These are phyloP conservation scores for Urochloa ruziziensis DNA, from an alignment of 176 grass and related monocot genomes.

Conservation along the genomic window DNA sequence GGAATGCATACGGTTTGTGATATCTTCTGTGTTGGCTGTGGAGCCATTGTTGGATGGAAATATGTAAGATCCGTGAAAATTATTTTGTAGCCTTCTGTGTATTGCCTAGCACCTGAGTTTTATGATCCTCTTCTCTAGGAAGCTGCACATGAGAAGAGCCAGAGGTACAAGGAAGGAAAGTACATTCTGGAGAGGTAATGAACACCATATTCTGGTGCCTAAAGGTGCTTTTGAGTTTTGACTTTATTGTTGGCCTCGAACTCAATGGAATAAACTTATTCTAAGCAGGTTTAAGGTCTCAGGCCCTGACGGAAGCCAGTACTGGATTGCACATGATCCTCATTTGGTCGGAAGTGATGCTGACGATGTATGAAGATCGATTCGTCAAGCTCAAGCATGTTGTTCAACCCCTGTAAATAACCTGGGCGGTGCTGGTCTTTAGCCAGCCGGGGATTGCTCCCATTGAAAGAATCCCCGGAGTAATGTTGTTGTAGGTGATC, in stretches of 20 bases:
- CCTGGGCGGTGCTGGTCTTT: constrained; percentile 17
- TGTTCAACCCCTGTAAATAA: constrained; percentile 40
- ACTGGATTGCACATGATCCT: constrained; percentile 55
- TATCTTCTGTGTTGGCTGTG: constrained; percentile 98
- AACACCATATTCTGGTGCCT: background rate
- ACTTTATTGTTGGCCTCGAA: background rate
- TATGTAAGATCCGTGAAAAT: constrained; percentile 67
- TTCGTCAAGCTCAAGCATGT: background rate
- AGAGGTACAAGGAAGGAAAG: constrained; percentile 99
- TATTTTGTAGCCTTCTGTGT: constrained; percentile 18
- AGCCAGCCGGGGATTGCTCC: constrained; percentile 25
- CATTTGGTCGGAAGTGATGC: constrained; percentile 61
- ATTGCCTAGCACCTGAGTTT: constrained; percentile 15
- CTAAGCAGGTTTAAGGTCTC: constrained; percentile 68
- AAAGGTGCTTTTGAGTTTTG: background rate
- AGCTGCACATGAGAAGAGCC: constrained; percentile 69
- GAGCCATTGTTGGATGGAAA: constrained; percentile 99
- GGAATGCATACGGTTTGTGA: constrained; percentile 96
- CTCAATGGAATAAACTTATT: constrained; percentile 3
- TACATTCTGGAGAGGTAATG: constrained; percentile 91
- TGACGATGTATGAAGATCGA: constrained; percentile 54
- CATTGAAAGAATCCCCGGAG: constrained; percentile 35
- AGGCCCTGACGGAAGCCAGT: constrained; percentile 69
- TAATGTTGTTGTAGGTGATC: constrained; percentile 35
- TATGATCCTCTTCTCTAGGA: constrained; percentile 54